phyloP scores from a whole-genome alignment of 208 protist species.

The Leishmania braziliensis region DNA sequence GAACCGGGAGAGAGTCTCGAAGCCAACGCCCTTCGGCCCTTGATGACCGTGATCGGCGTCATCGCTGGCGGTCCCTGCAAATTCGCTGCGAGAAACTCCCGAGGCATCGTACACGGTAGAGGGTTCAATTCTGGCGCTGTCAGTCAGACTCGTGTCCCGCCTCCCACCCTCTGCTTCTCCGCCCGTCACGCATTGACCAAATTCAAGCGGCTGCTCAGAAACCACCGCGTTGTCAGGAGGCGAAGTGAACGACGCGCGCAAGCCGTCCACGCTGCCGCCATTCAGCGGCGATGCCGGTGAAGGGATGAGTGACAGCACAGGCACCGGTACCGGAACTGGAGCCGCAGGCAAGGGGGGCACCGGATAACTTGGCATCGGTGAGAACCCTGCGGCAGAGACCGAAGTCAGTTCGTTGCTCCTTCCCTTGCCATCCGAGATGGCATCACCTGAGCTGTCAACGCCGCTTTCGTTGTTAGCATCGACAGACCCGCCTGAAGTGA shows the following conservation, averaged over 20 bases:
- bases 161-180: not conserved
- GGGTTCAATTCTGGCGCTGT: not conserved
- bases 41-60: not conserved
- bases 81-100: not conserved
- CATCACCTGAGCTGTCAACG: not conserved
- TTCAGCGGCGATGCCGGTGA: not conserved
- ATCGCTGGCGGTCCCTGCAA: slow-evolving; percentile 4
- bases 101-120: not conserved
- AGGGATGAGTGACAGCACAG: not conserved
- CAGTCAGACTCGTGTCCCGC: not conserved
- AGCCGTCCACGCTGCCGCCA: not conserved
- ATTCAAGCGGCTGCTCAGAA: not conserved
- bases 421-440: not conserved
- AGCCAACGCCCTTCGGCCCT: slow-evolving; percentile 23
- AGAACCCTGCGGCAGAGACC: not conserved
- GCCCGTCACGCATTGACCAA: too few species aligned
- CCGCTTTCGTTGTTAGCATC: not conserved
- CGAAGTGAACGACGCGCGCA: not conserved
- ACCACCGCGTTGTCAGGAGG: too few species aligned
- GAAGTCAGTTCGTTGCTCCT: not conserved
- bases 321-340: not conserved
- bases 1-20: slow-evolving; percentile 41
- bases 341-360: slow-evolving; percentile 1
- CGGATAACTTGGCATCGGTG: not conserved
- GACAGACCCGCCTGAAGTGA: not conserved